phyloP scores from a whole-genome alignment of 768 basidiomycete species.

The Lactarius indigo region DNA sequence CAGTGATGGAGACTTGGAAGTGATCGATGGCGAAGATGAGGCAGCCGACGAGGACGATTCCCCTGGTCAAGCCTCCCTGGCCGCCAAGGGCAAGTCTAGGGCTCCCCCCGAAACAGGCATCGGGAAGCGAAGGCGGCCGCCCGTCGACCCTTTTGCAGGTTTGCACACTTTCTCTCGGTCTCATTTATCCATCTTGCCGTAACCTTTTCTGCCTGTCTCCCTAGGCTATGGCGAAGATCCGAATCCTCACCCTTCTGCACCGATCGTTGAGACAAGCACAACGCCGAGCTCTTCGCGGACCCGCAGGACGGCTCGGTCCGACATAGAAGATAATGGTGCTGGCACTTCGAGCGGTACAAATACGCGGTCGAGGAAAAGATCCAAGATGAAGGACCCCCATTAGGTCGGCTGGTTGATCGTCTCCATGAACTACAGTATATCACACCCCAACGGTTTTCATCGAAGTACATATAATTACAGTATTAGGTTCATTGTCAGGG shows the following conservation, averaged over 20 bases:
- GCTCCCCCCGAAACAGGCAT: slow-evolving; percentile 5
- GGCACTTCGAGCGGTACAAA: not conserved
- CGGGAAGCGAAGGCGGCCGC: slow-evolving; percentile 49
- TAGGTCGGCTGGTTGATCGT: slow-evolving; percentile 20
- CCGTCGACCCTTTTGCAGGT: slow-evolving; percentile 69
- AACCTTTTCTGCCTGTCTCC: not conserved
- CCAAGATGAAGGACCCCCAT: slow-evolving; percentile 15
- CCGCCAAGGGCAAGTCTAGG: slow-evolving; percentile 29
- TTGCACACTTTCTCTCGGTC: slow-evolving; percentile 22
- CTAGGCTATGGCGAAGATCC: slow-evolving; percentile 35
- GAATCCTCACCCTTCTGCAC: not conserved
- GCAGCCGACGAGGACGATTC: slow-evolving; percentile 30
- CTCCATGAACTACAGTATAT: not conserved
- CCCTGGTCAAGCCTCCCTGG: not conserved
- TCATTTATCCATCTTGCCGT: not conserved
- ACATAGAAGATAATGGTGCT: not conserved
- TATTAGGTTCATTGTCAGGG: not conserved
- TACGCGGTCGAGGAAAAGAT: slow-evolving; percentile 18
- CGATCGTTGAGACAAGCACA: not conserved
- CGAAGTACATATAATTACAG: not conserved
- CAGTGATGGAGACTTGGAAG: slow-evolving; percentile 34
- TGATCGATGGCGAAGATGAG: slow-evolving; percentile 37
- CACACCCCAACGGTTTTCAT: not conserved
- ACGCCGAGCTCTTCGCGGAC: not conserved
- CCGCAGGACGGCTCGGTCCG: not conserved